These are phyloP conservation scores for Nitzschia sp. DNA, from an alignment of 108 stramenopile genomes.

Conservation along the genomic window DNA sequence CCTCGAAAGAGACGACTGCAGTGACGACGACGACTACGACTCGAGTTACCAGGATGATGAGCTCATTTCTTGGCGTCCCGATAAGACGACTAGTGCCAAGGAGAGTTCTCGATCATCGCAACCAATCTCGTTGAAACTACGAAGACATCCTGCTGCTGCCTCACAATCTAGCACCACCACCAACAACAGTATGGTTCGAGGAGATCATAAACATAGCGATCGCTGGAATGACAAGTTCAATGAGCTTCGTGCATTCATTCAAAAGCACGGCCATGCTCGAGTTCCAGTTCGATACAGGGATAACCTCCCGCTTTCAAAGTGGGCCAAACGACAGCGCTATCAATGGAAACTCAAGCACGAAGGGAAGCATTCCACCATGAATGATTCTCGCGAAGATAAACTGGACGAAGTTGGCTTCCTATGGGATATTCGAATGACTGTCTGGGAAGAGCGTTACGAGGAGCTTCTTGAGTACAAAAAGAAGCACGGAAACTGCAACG, in stretches of 20 bases:
- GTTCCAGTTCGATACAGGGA: constrained; percentile 24
- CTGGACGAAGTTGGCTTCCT: constrained; percentile 20
- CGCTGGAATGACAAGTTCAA: constrained; percentile 30
- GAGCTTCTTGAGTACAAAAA: constrained; percentile 26
- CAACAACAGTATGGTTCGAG: too few species aligned
- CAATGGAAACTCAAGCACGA: constrained; percentile 16
- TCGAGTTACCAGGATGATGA: too few species aligned
- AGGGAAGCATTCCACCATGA: constrained; percentile 3
- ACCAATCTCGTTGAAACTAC: too few species aligned
- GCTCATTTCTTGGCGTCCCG: too few species aligned
- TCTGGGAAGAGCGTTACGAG: constrained; percentile 13
- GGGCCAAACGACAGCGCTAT: constrained; percentile 21
- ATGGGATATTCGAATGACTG: constrained; percentile 12
- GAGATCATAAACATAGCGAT: neutral
- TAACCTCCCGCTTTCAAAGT: constrained; percentile 8
- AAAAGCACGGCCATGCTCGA: constrained; percentile 28
- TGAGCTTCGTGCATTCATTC: constrained; percentile 23
- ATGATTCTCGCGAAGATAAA: constrained; percentile 9
- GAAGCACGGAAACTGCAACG: constrained; percentile 28
- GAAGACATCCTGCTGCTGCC: too few species aligned
- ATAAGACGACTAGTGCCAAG: too few species aligned
- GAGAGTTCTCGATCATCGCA: too few species aligned
- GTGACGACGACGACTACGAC: too few species aligned
- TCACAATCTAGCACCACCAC: too few species aligned
- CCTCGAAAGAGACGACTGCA: too few species aligned